Evolutionary conservation across 2,329 filamentous ascomycete species (phyloP).

Genomic region (Penicillium italicum): DNA sequence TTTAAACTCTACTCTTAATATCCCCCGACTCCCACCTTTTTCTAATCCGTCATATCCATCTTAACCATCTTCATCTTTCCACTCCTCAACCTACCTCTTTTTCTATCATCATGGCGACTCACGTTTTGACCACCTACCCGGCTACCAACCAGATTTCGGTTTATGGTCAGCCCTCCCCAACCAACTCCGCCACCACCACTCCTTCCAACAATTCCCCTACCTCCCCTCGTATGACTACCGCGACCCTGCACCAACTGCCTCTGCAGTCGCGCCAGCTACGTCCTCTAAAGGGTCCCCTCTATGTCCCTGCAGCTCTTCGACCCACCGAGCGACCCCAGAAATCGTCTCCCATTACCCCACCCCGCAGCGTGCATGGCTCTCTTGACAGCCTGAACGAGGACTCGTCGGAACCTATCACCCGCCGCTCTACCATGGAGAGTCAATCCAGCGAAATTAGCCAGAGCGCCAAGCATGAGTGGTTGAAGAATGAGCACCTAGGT

Average conservation of each 20-base stretch:
- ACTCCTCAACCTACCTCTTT: neutral
- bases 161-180: constrained; percentile 45
- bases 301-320: constrained; percentile 60
- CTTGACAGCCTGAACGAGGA: constrained; percentile 48
- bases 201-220: constrained; percentile 54
- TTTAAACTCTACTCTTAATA: neutral
- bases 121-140: constrained; percentile 40
- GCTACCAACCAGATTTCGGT: constrained; percentile 15
- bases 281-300: constrained; percentile 58
- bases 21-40: neutral
- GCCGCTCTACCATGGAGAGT: constrained; percentile 42
- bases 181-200: constrained; percentile 49
- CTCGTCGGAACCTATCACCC: constrained; percentile 33
- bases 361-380: constrained; percentile 54
- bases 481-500: constrained; percentile 51
- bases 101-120: constrained; percentile 29
- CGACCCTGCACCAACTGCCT: constrained; percentile 36
- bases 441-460: constrained; percentile 45
- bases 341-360: constrained; percentile 46
- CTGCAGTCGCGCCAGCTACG: constrained; percentile 55
- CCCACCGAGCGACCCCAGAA: constrained; percentile 55
- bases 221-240: constrained; percentile 46
- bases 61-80: neutral
- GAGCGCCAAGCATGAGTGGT: constrained; percentile 52
- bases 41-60: neutral